Evolutionary conservation across 2,329 filamentous ascomycete species (phyloP).

Genomic region (Septoria petroselini): DNA sequence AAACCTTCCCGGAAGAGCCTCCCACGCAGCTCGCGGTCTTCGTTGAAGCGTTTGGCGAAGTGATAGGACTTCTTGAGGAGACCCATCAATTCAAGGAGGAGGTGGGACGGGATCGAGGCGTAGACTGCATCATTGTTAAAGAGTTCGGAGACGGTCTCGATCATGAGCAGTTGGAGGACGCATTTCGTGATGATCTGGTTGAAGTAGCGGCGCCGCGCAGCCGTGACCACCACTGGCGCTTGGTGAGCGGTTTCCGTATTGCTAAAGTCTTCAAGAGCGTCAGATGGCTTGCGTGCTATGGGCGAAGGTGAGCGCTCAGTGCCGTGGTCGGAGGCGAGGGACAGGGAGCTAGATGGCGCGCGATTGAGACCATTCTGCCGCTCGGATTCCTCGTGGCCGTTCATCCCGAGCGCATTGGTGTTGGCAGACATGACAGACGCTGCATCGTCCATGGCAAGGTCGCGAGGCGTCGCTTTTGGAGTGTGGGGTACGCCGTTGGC

Average conservation of each 20-base stretch:
- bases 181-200: conserved; percentile 99
- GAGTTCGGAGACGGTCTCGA: conserved; percentile 97
- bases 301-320: conserved; percentile 20
- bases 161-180: conserved; percentile 96
- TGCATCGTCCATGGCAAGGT: conserved; percentile 19
- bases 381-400: conserved; percentile 33
- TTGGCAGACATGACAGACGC: conserved; percentile 22
- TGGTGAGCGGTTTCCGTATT: conserved; percentile 69
- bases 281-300: conserved; percentile 29
- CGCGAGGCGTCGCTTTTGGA: conserved; percentile 17
- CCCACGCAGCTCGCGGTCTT: conserved; percentile 92
- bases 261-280: conserved; percentile 75
- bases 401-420: conserved; percentile 46
- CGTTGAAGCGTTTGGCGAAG: conserved; percentile 96
- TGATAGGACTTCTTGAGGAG: conserved; percentile 94
- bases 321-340: conserved; percentile 22
- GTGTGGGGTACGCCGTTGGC: conserved; percentile 25
- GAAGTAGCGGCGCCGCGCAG: conserved; percentile 90
- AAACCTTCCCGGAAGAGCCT: conserved; percentile 95
- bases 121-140: conserved; percentile 98
- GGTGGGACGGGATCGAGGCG: conserved; percentile 80
- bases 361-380: conserved; percentile 15
- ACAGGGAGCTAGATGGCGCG: conserved; percentile 18
- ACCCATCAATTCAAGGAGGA: conserved; percentile 88
- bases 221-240: conserved; percentile 87